Evolutionary conservation across 2,329 filamentous ascomycete genomes (phyloP).

Genomic region (Fusarium annulatum): DNA sequence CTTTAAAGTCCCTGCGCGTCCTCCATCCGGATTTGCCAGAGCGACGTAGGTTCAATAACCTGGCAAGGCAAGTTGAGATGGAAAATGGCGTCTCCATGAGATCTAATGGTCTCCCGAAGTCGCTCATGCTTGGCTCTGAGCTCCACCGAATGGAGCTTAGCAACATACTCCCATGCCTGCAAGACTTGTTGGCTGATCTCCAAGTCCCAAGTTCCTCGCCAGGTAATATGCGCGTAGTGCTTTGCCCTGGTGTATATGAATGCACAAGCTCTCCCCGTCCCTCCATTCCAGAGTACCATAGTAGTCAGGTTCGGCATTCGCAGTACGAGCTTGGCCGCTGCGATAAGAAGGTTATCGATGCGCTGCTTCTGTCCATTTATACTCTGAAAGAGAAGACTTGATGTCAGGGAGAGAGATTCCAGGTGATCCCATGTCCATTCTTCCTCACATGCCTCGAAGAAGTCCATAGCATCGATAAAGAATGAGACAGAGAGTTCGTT

Average conservation of each 20-base stretch:
- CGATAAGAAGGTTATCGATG: neutral
- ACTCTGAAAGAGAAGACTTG: neutral
- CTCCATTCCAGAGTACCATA: constrained; percentile 3
- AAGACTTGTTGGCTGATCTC: neutral
- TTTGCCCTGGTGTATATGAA: neutral
- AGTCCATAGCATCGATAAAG: neutral
- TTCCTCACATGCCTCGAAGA: neutral
- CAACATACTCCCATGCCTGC: neutral
- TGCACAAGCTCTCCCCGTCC: neutral
- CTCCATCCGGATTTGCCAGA: constrained; percentile 11
- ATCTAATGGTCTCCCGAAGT: neutral
- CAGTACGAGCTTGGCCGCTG: neutral
- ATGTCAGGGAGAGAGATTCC: neutral
- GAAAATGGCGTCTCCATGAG: constrained; percentile 21
- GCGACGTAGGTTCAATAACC: constrained; percentile 7
- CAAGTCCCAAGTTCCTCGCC: constrained; percentile 6
- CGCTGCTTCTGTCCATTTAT: accelerated
- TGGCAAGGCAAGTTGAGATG: constrained; percentile 8
- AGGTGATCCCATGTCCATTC: neutral
- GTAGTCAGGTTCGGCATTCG: constrained; percentile 2
- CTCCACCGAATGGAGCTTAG: neutral
- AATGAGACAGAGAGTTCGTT: neutral
- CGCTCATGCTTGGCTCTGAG: neutral
- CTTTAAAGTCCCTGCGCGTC: neutral
- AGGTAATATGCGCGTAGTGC: neutral